Percentiles rank a stretch among this genome's conserved stretches.
phyloP scores from a whole-genome alignment of 2,329 filamentous ascomycete genomes.

The Chalaropsis thielavioides region DNA sequence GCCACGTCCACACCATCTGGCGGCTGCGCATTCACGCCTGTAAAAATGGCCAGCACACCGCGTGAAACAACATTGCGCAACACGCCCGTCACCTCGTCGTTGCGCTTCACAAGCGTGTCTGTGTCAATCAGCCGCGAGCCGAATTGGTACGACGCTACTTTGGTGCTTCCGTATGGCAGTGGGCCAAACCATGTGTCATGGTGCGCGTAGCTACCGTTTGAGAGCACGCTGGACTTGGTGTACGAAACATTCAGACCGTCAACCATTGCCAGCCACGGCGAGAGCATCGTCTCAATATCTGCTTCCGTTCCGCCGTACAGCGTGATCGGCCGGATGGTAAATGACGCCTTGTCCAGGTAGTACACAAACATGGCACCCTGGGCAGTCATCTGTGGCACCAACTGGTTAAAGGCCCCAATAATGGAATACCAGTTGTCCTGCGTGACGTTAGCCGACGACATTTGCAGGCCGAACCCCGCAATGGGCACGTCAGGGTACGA shows the following conservation, averaged over 20 bases:
- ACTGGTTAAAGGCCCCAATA: slow-evolving; percentile 29
- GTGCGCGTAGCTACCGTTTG: slow-evolving; percentile 36
- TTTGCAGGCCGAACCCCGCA: slow-evolving; percentile 31
- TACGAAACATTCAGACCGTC: slow-evolving; percentile 25
- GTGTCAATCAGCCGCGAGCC: slow-evolving; percentile 32
- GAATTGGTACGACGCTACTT: slow-evolving; percentile 19
- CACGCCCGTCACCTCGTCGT: slow-evolving; percentile 23
- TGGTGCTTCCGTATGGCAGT: slow-evolving; percentile 25
- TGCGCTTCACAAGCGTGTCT: slow-evolving; percentile 25
- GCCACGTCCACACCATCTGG: slow-evolving; percentile 21
- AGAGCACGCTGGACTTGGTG: slow-evolving; percentile 29
- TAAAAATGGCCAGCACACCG: slow-evolving; percentile 26
- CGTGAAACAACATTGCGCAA: slow-evolving; percentile 24
- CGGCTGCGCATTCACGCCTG: slow-evolving; percentile 24
- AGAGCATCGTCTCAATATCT: slow-evolving; percentile 32
- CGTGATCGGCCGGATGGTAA: slow-evolving; percentile 34
- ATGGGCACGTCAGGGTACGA: slow-evolving; percentile 32
- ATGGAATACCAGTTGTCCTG: slow-evolving; percentile 34
- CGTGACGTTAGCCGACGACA: slow-evolving; percentile 24
- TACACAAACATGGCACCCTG: slow-evolving; percentile 36
- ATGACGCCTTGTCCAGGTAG: slow-evolving; percentile 33
- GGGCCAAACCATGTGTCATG: slow-evolving; percentile 22
- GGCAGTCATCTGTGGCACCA: slow-evolving; percentile 34
- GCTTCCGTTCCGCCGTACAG: slow-evolving; percentile 32
- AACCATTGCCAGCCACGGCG: slow-evolving; percentile 31